Conservation (phyloP, 78 protist genomes). For the Polysphondylium violaceum region DNA sequence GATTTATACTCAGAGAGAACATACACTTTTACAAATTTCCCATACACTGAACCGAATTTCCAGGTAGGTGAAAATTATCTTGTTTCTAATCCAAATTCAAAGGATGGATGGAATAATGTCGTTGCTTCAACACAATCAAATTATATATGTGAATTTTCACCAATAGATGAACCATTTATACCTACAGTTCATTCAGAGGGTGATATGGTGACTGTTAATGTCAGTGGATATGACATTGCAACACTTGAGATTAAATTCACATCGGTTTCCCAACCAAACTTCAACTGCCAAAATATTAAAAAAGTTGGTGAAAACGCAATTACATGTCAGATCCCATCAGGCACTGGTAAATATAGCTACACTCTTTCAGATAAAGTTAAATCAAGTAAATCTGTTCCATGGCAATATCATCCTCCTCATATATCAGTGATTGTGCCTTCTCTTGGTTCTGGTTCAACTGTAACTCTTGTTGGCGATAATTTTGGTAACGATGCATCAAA, state of each 20-base stretch:
- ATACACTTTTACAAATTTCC: background rate
- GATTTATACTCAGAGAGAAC: background rate
- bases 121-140: background rate
- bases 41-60: constrained; percentile 7
- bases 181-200: background rate
- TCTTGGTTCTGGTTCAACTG: background rate
- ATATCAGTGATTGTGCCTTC: background rate
- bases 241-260: background rate
- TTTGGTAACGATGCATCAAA: constrained; percentile 3
- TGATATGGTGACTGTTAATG: background rate
- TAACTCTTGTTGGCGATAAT: background rate
- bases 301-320: background rate
- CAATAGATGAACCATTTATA: background rate
- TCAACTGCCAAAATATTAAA: background rate
- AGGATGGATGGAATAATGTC: background rate
- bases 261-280: too few species aligned
- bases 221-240: background rate
- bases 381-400: background rate
- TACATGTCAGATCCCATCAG: background rate
- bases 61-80: background rate
- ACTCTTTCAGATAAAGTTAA: background rate
- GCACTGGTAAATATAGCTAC: background rate
- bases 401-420: background rate
- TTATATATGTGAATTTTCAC: constrained; percentile 1
- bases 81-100: background rate